phyloP scores from a whole-genome alignment of 495 filamentous ascomycete species.

The Penicillium odoratum region DNA sequence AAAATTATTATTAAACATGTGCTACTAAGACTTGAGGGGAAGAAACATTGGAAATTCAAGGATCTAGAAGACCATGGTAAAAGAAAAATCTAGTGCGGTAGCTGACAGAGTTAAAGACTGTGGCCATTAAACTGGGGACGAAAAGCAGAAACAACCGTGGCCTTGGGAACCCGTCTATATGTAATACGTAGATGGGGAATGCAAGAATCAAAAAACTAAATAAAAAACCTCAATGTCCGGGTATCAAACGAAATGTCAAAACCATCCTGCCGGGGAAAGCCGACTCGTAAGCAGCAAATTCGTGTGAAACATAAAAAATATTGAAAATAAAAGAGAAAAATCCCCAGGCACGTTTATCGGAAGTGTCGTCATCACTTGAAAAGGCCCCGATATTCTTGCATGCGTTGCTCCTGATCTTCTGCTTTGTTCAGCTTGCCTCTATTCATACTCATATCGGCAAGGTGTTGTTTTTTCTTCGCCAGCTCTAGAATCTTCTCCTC shows the following conservation, averaged over 20 bases:
- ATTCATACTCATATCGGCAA: constrained; percentile 84
- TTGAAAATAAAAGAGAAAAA: neutral
- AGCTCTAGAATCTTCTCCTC: constrained; percentile 91
- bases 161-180: neutral
- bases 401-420: constrained; percentile 71
- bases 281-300: neutral
- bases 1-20: too few relatives aligned
- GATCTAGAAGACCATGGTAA: too few relatives aligned
- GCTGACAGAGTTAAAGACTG: too few relatives aligned
- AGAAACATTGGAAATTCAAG: too few relatives aligned
- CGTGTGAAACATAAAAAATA: constrained; percentile 1
- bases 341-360: neutral
- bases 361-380: constrained; percentile 59
- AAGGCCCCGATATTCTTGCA: constrained; percentile 78
- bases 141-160: neutral
- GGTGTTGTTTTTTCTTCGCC: constrained; percentile 84
- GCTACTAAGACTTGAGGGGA: too few relatives aligned
- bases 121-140: neutral
- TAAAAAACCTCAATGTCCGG: constrained; percentile 1
- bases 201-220: neutral
- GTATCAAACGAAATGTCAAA: constrained; percentile 11
- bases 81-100: neutral
- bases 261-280: neutral
- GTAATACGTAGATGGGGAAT: neutral
- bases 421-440: constrained; percentile 66